These are phyloP conservation scores for Zea mays DNA, from an alignment of 176 grass and related monocot species.

Conservation along the genomic window Zm-B73-REFERENCE-NAM-5.0 NC_050101.1:71502001-71502500, in stretches of 20 bases:
- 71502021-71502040: constrained; percentile 58
- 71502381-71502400: constrained; percentile 51
- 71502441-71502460: constrained; percentile 41
- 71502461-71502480: constrained; percentile 65
- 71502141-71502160: constrained; percentile 67
- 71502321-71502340: constrained; percentile 48
- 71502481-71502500: constrained; percentile 66
- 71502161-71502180: constrained; percentile 58
- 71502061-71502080: constrained; percentile 62
- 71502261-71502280: constrained; percentile 62
- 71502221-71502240: constrained; percentile 69
- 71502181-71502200: constrained; percentile 44
- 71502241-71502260: constrained; percentile 58
- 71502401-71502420: constrained; percentile 52
- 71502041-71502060: constrained; percentile 77
- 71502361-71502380: constrained; percentile 66
- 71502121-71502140: constrained; percentile 58
- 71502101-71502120: constrained; percentile 60
- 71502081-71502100: constrained; percentile 51
- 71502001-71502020: constrained; percentile 73
- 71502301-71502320: constrained; percentile 45
- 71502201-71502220: constrained; percentile 56
- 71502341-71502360: constrained; percentile 52
- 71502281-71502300: constrained; percentile 52
- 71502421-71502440: constrained; percentile 94